Conservation (phyloP, 768 basidiomycete species). For the Cyclocybe aegerita region DNA sequence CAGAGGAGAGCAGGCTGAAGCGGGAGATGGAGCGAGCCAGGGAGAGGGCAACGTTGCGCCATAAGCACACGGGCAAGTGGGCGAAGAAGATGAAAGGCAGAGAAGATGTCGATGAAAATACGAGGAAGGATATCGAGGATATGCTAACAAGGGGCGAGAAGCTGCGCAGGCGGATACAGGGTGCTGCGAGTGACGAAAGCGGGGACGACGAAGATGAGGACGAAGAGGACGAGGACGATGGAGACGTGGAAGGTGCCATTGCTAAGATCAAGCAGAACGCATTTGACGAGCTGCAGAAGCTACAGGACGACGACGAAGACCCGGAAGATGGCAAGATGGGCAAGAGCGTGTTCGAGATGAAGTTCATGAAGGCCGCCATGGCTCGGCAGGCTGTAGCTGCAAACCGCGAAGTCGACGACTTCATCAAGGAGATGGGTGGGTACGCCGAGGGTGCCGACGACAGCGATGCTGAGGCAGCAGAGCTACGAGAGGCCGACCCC, state of each 20-base stretch:
- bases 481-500: conserved; percentile 21
- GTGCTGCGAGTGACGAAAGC: conserved; percentile 57
- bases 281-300: conserved; percentile 70
- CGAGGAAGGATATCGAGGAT: conserved; percentile 68
- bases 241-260: conserved; percentile 40
- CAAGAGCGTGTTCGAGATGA: conserved; percentile 90
- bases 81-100: conserved; percentile 71
- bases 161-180: conserved; percentile 73
- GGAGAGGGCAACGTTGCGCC: conserved; percentile 86
- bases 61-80: conserved; percentile 90
- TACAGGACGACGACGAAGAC: conserved; percentile 40
- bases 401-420: conserved; percentile 67
- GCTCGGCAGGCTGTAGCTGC: conserved; percentile 59
- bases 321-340: conserved; percentile 28
- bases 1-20: conserved; percentile 54
- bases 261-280: conserved; percentile 62
- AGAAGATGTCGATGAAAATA: conserved; percentile 55
- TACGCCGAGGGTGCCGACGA: conserved; percentile 23
- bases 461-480: conserved; percentile 29
- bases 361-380: conserved; percentile 96
- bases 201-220: conserved; percentile 46
- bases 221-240: conserved; percentile 44
- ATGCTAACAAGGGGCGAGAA: conserved; percentile 85
- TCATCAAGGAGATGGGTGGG: conserved; percentile 66
- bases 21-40: conserved; percentile 77